phyloP scores from a whole-genome alignment of 2,329 filamentous ascomycete species.

The Diaporthe helianthi region DNA sequence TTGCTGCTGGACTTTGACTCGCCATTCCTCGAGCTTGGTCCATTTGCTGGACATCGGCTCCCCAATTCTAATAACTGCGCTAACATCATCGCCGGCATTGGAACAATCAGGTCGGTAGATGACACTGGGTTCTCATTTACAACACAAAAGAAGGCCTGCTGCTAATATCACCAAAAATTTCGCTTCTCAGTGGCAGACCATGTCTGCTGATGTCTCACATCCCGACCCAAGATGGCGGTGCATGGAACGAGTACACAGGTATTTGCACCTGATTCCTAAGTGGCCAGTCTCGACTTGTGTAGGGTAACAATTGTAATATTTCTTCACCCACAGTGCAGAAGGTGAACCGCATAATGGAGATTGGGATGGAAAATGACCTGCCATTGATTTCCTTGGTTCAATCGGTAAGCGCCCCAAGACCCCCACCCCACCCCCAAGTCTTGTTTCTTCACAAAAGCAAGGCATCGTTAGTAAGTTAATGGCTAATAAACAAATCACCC shows the following conservation, averaged over 20 bases:
- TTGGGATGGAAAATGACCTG: neutral
- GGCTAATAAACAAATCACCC: too few species aligned
- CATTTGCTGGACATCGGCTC: neutral
- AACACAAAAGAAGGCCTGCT: neutral
- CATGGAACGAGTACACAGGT: constrained; percentile 3
- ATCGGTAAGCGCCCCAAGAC: neutral
- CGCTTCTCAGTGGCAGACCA: neutral
- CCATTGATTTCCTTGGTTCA: neutral
- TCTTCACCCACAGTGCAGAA: neutral
- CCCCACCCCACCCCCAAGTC: too few species aligned
- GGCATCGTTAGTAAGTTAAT: too few species aligned
- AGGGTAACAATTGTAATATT: too few species aligned
- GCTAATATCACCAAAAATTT: neutral
- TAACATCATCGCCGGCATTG: neutral
- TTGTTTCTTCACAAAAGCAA: too few species aligned
- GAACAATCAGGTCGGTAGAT: neutral
- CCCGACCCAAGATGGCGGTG: neutral
- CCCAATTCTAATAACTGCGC: neutral
- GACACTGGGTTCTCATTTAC: neutral
- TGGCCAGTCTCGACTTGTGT: neutral
- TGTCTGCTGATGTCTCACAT: neutral
- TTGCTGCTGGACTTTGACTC: neutral
- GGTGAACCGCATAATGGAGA: constrained; percentile 1
- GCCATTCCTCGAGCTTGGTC: neutral
- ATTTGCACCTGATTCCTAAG: neutral